Base-by-base conservation (phyloP, 2,329 filamentous ascomycete genomes). In the Colletotrichum sp. region DNA sequence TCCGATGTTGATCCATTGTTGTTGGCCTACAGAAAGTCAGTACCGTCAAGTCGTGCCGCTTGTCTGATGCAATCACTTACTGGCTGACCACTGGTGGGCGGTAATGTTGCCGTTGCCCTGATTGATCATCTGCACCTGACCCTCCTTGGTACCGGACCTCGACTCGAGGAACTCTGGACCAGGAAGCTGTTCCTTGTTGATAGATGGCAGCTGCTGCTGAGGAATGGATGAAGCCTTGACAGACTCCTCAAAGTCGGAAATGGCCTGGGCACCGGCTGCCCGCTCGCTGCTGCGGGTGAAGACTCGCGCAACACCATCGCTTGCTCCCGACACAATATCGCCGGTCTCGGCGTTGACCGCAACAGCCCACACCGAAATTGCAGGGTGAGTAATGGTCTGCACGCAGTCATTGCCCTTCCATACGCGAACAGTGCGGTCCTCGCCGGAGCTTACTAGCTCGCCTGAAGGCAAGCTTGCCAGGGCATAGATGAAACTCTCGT, bases 381-480 rank as follows among this genome's bases (percentile, higher is more conserved):
- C 97, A 13, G 97, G 97, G 81, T 98, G 96, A 2, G 96, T 98
- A 78, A 99, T 99, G 52, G 96, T 98, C 85, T 99, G 97, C 62
- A 98, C 87, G 83, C 96, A 99, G 72, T 96, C 90, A 16, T 88
- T 91, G 60, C 94, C 95, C 79, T 91, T 93, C 97, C 98, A 99
- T 82, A 99, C 88, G 68, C 95, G 92, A 39, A 98, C 92, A 0
- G 97, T 98, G n/a, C 97, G 92, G 85, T 99, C 97, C 85, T 99
- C 97, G 21, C 96, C 96, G 3, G 95, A 93, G 84, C 96, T 99
- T 65, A 98, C 94, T 34, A 99, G 88, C 82, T 98, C 96, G 8
- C 96, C 96, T 0, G 94, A 93, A 0, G 96, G 95, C 12, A 98
- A 87, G 26, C 91, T 90, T 2, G 94, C 90, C 16, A 99, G 87